Conservation (phyloP, 805 yeast species). For the Metschnikowia baotianmanensis region DNA sequence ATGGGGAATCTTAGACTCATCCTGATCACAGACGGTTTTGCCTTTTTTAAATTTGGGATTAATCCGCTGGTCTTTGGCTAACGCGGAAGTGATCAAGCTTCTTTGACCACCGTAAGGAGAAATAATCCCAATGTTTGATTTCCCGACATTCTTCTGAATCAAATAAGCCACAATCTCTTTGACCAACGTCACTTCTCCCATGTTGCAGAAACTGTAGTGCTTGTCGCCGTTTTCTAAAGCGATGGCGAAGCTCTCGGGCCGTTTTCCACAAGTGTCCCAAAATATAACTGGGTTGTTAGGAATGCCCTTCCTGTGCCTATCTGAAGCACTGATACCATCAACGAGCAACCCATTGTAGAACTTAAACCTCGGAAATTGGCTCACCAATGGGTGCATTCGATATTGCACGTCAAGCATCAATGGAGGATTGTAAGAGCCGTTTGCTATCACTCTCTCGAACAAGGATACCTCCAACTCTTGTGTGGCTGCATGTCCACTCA, state of each 20-base stretch:
- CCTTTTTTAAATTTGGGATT: background rate
- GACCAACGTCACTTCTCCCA: slow-evolving; percentile 87
- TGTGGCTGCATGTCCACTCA: slow-evolving; percentile 79
- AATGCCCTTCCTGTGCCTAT: slow-evolving; percentile 75
- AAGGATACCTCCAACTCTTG: slow-evolving; percentile 85
- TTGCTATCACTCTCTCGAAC: slow-evolving; percentile 75
- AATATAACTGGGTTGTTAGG: slow-evolving; percentile 84
- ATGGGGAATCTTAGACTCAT: too few species aligned
- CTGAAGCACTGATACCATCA: slow-evolving; percentile 80
- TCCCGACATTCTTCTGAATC: slow-evolving; percentile 49
- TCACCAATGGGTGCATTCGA: slow-evolving; percentile 87
- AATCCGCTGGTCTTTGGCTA: background rate
- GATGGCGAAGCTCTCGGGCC: background rate
- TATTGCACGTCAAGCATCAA: slow-evolving; percentile 80
- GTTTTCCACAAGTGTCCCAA: slow-evolving; percentile 80
- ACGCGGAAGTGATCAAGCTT: slow-evolving; percentile 53
- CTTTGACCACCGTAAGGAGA: slow-evolving; percentile 96
- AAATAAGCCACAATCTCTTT: slow-evolving; percentile 71
- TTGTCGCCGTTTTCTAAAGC: slow-evolving; percentile 75
- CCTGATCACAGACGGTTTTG: background rate
- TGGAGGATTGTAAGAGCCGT: background rate
- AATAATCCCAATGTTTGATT: slow-evolving; percentile 75
- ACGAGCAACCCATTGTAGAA: slow-evolving; percentile 90
- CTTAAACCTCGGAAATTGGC: slow-evolving; percentile 86
- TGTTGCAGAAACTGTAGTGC: slow-evolving; percentile 78